phyloP scores from a whole-genome alignment of 306 rosid genomes.

The Vigna hirtella region DNA sequence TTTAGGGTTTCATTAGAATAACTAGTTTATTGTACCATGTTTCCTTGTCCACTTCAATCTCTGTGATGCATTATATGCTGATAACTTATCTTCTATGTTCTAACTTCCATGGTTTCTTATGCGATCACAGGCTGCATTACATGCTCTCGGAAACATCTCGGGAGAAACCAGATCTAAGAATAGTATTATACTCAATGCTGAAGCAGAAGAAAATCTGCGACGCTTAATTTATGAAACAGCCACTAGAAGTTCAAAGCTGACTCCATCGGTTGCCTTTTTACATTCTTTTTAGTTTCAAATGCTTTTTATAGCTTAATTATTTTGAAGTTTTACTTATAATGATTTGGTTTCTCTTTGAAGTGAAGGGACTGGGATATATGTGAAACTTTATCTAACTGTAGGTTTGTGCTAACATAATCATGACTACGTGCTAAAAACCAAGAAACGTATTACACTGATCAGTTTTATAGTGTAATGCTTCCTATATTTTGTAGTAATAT shows the following conservation, averaged over 20 bases:
- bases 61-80: background rate
- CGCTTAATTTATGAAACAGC: conserved; percentile 69
- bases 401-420: conserved; percentile 17
- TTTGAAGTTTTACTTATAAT: conserved; percentile 9
- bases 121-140: conserved; percentile 79
- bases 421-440: background rate
- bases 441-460: background rate
- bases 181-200: conserved; percentile 58
- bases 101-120: conserved; percentile 30
- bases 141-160: conserved; percentile 79
- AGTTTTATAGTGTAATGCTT: background rate
- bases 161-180: conserved; percentile 79
- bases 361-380: background rate
- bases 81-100: conserved; percentile 20
- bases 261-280: conserved; percentile 70
- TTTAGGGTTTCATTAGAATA: no score
- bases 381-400: conserved; percentile 6
- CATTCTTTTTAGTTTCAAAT: conserved; percentile 34
- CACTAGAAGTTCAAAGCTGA: conserved; percentile 75
- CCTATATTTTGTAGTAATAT: background rate
- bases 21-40: no score
- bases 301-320: conserved; percentile 18
- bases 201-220: conserved; percentile 77
- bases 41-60: no score
- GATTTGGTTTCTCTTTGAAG: conserved; percentile 19